phyloP scores from a whole-genome alignment of 1,139 yeast species.

The Suhomyces chickasaworum region DNA sequence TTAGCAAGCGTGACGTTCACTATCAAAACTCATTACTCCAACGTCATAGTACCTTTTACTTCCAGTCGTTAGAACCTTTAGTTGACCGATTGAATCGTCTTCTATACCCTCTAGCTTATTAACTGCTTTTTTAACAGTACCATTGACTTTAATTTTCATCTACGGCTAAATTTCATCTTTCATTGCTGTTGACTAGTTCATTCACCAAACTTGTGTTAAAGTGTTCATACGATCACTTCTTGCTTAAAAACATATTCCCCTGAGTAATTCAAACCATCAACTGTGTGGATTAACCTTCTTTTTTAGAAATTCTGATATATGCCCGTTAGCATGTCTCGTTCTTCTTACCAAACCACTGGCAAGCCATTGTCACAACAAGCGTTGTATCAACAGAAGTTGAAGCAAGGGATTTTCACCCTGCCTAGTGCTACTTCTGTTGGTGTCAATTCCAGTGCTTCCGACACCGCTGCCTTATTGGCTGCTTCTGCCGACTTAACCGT shows the following conservation, averaged over 20 bases:
- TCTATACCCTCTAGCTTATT: not conserved
- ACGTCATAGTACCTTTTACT: conserved; percentile 3
- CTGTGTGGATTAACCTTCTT: not conserved
- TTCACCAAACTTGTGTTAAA: not conserved
- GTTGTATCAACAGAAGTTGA: conserved; percentile 72
- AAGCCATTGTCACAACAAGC: conserved; percentile 76
- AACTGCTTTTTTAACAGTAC: not conserved
- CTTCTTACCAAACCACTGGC: conserved; percentile 67
- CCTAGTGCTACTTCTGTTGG: conserved; percentile 75
- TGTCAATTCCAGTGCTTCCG: conserved; percentile 67
- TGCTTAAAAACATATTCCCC: not conserved
- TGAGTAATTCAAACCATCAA: not conserved
- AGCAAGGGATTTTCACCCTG: conserved; percentile 69
- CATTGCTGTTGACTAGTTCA: not conserved
- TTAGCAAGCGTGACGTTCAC: conserved; percentile 14
- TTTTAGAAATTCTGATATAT: not conserved
- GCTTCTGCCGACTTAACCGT: conserved; percentile 65
- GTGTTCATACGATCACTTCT: not conserved
- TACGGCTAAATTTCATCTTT: not conserved
- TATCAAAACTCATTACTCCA: conserved; percentile 4
- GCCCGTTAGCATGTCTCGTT: conserved; percentile 33
- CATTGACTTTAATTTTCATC: not conserved
- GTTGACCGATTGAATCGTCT: not conserved
- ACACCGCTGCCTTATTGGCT: conserved; percentile 76
- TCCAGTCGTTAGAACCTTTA: not conserved